Evolutionary conservation across 805 yeast genomes (phyloP).

Genomic region (Yarrowia sp.): DNA sequence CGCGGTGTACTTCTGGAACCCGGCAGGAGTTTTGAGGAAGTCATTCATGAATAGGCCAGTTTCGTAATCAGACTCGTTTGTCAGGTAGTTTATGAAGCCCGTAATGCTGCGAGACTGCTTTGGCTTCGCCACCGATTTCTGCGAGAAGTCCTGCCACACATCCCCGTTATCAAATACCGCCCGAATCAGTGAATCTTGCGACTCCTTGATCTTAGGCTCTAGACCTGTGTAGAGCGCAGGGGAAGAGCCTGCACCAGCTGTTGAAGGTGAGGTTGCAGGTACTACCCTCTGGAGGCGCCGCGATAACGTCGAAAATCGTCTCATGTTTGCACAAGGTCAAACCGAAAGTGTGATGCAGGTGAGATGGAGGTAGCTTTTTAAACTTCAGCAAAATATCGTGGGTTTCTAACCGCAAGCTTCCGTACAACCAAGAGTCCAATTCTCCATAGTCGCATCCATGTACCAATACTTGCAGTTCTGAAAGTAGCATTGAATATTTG

Average conservation of each 20-base stretch:
- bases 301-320: constrained; percentile 3
- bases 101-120: neutral
- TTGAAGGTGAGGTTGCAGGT: neutral
- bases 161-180: constrained; percentile 30
- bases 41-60: constrained; percentile 77
- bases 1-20: constrained; percentile 63
- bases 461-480: no score
- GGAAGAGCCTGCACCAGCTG: neutral
- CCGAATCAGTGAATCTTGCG: constrained; percentile 31
- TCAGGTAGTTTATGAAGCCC: constrained; percentile 4
- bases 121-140: neutral
- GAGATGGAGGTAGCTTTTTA: neutral
- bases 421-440: no score
- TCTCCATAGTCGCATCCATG: no score
- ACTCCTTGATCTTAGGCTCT: constrained; percentile 16
- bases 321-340: neutral
- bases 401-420: no score
- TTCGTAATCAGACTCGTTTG: constrained; percentile 29
- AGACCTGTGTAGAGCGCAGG: constrained; percentile 1
- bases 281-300: neutral
- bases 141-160: constrained; percentile 27
- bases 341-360: neutral
- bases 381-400: neutral
- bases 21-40: constrained; percentile 63
- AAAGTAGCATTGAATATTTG: no score